These are phyloP conservation scores for Hebeloma cylindrosporum DNA, from an alignment of 768 basidiomycete genomes.

Conservation along the genomic window DNA sequence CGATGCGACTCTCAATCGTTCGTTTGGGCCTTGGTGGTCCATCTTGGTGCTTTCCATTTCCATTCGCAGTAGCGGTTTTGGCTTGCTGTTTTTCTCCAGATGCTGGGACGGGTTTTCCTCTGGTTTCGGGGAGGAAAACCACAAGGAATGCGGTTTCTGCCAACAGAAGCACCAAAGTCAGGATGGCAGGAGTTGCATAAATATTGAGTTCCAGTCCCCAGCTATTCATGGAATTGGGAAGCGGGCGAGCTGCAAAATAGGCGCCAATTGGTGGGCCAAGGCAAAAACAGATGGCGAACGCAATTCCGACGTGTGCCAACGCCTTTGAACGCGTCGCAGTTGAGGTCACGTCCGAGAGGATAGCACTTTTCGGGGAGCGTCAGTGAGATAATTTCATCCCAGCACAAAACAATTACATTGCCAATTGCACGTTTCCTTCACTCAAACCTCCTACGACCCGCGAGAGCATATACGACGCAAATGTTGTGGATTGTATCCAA, in stretches of 20 bases:
- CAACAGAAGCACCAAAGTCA: conserved; percentile 76
- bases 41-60: conserved; percentile 20
- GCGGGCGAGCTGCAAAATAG: conserved; percentile 87
- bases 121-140: conserved; percentile 83
- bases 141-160: conserved; percentile 80
- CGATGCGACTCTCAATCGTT: conserved; percentile 51
- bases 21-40: conserved; percentile 29
- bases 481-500: conserved; percentile 89
- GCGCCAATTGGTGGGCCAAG: conserved; percentile 94
- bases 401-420: conserved; percentile 61
- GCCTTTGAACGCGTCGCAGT: conserved; percentile 79
- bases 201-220: conserved; percentile 75
- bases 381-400: no score
- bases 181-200: conserved; percentile 85
- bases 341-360: conserved; percentile 88
- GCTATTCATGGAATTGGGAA: conserved; percentile 56
- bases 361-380: conserved; percentile 57
- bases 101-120: conserved; percentile 40
- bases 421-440: conserved; percentile 96
- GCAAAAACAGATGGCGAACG: conserved; percentile 94
- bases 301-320: conserved; percentile 91
- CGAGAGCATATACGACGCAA: conserved; percentile 87
- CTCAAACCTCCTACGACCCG: conserved; percentile 90
- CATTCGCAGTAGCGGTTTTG: conserved; percentile 19
- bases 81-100: conserved; percentile 23